phyloP scores from a whole-genome alignment of 768 basidiomycete genomes.

The Lactifluus pinguis region DNA sequence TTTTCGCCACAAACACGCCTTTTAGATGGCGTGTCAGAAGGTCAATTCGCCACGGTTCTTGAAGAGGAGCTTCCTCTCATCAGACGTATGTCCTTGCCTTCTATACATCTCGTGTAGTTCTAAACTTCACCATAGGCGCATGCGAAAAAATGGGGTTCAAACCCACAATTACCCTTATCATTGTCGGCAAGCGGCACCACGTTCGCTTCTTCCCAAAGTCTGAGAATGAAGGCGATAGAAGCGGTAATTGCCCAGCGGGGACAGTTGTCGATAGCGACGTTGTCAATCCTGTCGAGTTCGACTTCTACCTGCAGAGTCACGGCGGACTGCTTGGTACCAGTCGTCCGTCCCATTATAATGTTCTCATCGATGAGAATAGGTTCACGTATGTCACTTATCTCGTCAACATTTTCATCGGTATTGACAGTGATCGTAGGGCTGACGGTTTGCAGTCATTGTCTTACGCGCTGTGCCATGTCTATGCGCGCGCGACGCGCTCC shows the following conservation, averaged over 20 bases:
- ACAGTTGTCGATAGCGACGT: conserved; percentile 69
- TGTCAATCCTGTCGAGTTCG: conserved; percentile 62
- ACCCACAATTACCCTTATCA: conserved; percentile 63
- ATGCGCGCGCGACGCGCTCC: conserved; percentile 69
- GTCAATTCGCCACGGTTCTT: conserved; percentile 41
- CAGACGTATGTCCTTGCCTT: conserved; percentile 35
- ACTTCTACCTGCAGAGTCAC: conserved; percentile 74
- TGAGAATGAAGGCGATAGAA: conserved; percentile 44
- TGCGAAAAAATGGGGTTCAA: conserved; percentile 49
- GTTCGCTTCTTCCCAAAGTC: conserved; percentile 50
- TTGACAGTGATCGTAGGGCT: conserved; percentile 32
- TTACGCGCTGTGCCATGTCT: conserved; percentile 73
- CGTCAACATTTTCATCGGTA: not conserved
- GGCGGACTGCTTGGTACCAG: conserved; percentile 73
- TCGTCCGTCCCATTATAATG: conserved; percentile 51
- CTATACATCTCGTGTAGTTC: not conserved
- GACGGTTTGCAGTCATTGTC: conserved; percentile 63
- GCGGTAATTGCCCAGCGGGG: conserved; percentile 68
- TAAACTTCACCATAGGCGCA: conserved; percentile 40
- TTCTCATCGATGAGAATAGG: conserved; percentile 45
- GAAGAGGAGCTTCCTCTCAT: conserved; percentile 52
- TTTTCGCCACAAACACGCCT: not conserved
- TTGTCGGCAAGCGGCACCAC: conserved; percentile 75
- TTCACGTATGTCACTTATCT: conserved; percentile 40
- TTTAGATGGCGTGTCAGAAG: conserved; percentile 48